These are phyloP conservation scores for Curvularia sp. DNA, from an alignment of 2,329 filamentous ascomycete species.

Conservation along the genomic window DNA sequence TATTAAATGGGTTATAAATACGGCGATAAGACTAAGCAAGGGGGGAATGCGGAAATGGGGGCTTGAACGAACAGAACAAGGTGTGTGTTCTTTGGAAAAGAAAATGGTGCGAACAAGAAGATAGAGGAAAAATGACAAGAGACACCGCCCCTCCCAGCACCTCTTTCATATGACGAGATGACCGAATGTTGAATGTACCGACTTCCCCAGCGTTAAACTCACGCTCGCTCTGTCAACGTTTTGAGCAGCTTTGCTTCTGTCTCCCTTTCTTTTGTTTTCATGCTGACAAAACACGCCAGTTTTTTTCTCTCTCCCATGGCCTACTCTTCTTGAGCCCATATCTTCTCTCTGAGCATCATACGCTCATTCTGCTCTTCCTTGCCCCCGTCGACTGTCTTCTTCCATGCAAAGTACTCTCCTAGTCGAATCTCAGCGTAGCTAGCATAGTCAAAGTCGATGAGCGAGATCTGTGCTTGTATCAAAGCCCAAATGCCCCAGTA, in stretches of 20 bases:
- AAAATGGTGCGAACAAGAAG: background rate
- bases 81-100: too few relatives aligned
- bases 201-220: background rate
- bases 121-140: background rate
- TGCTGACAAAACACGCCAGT: background rate
- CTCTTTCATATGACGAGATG: background rate
- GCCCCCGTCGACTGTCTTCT: constrained; percentile 72
- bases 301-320: background rate
- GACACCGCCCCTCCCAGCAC: too few relatives aligned
- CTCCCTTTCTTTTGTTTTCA: background rate
- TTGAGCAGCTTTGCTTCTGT: background rate
- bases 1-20: background rate
- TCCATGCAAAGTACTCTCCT: constrained; percentile 93
- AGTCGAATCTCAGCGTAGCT: constrained; percentile 85
- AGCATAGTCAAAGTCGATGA: constrained; percentile 97
- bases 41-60: background rate
- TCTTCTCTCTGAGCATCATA: constrained; percentile 73
- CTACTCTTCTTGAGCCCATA: constrained; percentile 72
- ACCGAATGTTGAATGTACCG: background rate
- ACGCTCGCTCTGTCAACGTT: too few relatives aligned
- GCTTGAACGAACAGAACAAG: background rate
- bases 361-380: constrained; percentile 64
- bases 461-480: constrained; percentile 91
- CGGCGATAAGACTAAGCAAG: background rate
- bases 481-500: constrained; percentile 93